These are phyloP conservation scores for Solanum boliviense DNA, from an alignment of 257 asterid genomes.

Conservation along the genomic window DNA sequence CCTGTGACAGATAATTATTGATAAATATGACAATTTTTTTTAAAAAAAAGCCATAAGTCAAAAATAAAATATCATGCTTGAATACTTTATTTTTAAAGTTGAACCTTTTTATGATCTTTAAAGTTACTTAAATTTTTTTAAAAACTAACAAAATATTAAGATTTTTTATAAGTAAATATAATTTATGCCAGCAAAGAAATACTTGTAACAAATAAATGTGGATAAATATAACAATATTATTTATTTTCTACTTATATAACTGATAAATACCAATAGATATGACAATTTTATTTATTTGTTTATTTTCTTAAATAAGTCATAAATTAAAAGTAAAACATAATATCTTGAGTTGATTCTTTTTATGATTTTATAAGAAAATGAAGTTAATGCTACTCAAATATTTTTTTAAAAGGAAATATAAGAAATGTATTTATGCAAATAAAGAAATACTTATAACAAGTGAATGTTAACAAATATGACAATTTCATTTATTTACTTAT, in stretches of 20 bases:
- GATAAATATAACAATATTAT: background rate
- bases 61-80: background rate
- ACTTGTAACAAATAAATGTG: background rate
- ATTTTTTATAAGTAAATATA: too few species aligned
- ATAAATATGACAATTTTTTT: too few species aligned
- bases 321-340: background rate
- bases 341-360: background rate
- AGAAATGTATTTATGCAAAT: too few species aligned
- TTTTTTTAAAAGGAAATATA: background rate
- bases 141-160: too few species aligned
- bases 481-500: too few species aligned
- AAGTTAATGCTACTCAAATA: too few species aligned
- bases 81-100: background rate
- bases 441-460: background rate
- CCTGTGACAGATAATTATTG: too few species aligned
- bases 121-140: background rate
- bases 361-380: background rate
- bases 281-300: background rate
- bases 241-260: background rate
- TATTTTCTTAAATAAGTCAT: background rate
- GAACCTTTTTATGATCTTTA: background rate
- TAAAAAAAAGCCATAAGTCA: background rate
- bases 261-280: background rate
- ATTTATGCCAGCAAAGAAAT: background rate
- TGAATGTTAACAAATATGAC: background rate